These are phyloP conservation scores for Ceriops tagal DNA, from an alignment of 345 rosid genomes.

Conservation along the genomic window DNA sequence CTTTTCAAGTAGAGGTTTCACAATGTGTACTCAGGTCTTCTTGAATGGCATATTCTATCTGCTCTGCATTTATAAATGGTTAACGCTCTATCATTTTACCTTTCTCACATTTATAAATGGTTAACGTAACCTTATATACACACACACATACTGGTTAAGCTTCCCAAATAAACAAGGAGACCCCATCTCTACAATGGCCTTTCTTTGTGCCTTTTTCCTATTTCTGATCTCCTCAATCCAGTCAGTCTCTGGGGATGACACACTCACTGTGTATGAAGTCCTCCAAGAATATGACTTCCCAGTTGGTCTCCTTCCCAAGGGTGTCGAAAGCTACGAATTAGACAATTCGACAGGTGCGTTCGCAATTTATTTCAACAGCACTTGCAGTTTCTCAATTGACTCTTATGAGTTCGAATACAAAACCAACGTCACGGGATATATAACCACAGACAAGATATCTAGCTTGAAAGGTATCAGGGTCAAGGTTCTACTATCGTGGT, in stretches of 20 bases:
- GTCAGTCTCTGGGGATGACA: background rate
- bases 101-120: too few relatives aligned
- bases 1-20: too few relatives aligned
- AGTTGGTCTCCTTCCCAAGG: conserved; percentile 36
- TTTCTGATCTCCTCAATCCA: conserved; percentile 1
- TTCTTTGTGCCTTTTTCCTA: background rate
- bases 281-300: conserved; percentile 38
- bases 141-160: background rate
- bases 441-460: conserved; percentile 33
- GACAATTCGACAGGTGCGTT: conserved; percentile 31
- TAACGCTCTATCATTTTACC: too few relatives aligned
- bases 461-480: conserved; percentile 42
- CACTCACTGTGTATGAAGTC: conserved; percentile 30
- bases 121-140: background rate
- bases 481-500: conserved; percentile 43
- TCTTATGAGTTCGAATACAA: conserved; percentile 46
- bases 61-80: too few relatives aligned
- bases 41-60: too few relatives aligned
- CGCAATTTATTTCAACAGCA: conserved; percentile 32
- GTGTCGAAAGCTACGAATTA: conserved; percentile 22
- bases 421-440: conserved; percentile 37
- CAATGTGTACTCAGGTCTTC: too few relatives aligned
- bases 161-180: background rate
- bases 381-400: conserved; percentile 40
- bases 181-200: background rate